phyloP scores from a whole-genome alignment of 495 filamentous ascomycete species.

The Tuber umbilicatum region DNA sequence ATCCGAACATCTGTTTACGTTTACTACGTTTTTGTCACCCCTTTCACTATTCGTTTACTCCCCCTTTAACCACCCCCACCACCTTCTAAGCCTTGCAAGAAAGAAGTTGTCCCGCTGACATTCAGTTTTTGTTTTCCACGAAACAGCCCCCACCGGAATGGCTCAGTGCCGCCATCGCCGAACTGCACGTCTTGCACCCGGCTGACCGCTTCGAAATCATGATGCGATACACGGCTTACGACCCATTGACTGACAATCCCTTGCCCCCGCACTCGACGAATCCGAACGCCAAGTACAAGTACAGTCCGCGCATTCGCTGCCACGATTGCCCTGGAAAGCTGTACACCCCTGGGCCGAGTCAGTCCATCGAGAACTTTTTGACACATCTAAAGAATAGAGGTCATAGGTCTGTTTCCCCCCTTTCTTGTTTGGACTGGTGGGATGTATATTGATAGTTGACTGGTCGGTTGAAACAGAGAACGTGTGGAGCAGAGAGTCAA shows the following conservation, averaged over 20 bases:
- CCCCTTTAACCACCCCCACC: conserved; percentile 16
- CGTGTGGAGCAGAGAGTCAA: background rate
- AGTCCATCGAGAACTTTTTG: conserved; percentile 50
- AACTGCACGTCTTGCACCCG: conserved; percentile 59
- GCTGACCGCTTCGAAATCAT: conserved; percentile 73
- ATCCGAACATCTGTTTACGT: background rate
- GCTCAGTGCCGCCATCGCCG: conserved; percentile 61
- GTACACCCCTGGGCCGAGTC: conserved; percentile 79
- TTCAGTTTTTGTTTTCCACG: conserved; percentile 17
- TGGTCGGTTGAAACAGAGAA: background rate
- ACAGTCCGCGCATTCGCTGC: conserved; percentile 69
- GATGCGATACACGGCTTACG: conserved; percentile 78
- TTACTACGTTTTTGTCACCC: background rate
- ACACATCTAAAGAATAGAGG: conserved; percentile 42
- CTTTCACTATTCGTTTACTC: conserved; percentile 5
- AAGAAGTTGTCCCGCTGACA: conserved; percentile 32
- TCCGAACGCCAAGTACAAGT: conserved; percentile 55
- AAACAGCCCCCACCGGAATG: conserved; percentile 62
- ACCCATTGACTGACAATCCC: conserved; percentile 53
- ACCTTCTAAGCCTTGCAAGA: conserved; percentile 6
- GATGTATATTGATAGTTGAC: background rate
- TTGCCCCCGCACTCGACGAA: conserved; percentile 53
- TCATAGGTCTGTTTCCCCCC: conserved; percentile 54
- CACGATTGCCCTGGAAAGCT: conserved; percentile 87
- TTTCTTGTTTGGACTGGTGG: background rate